phyloP scores from a whole-genome alignment of 1,284 basidiomycete species.

The Entoloma clypeatum region DNA sequence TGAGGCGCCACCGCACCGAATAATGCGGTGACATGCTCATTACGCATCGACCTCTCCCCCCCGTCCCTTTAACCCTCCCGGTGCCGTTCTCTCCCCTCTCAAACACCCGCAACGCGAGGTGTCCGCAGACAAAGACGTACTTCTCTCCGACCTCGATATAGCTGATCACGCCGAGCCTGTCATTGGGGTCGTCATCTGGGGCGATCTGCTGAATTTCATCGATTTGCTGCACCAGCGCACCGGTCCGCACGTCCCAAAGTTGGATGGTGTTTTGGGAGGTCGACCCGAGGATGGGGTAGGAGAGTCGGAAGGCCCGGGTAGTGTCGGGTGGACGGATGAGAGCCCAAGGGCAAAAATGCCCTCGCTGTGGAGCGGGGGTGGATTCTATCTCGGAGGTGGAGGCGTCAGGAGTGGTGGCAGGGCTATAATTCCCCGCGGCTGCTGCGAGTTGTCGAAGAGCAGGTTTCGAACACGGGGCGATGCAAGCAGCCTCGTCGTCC shows the following conservation, averaged over 20 bases:
- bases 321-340: conserved; percentile 40
- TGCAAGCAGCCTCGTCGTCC: conserved; percentile 19
- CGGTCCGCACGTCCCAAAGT: conserved; percentile 57
- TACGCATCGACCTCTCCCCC: no score
- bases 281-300: conserved; percentile 60
- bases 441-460: conserved; percentile 32
- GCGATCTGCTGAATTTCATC: no score
- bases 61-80: no score
- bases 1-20: no score
- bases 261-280: conserved; percentile 41
- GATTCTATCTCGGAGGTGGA: not conserved
- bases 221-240: no score
- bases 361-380: conserved; percentile 22
- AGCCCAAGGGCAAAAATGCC: conserved; percentile 59
- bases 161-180: conserved; percentile 45
- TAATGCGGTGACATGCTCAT: no score
- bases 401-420: no score
- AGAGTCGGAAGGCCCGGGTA: conserved; percentile 61
- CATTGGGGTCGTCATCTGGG: no score
- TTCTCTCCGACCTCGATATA: no score
- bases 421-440: conserved; percentile 4
- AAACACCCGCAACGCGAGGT: no score
- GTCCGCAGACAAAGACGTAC: no score
- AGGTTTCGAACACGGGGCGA: conserved; percentile 30
- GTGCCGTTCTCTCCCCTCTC: no score